Conservation (phyloP, 139 green algal species). For the Picochlorum sp. region DNA sequence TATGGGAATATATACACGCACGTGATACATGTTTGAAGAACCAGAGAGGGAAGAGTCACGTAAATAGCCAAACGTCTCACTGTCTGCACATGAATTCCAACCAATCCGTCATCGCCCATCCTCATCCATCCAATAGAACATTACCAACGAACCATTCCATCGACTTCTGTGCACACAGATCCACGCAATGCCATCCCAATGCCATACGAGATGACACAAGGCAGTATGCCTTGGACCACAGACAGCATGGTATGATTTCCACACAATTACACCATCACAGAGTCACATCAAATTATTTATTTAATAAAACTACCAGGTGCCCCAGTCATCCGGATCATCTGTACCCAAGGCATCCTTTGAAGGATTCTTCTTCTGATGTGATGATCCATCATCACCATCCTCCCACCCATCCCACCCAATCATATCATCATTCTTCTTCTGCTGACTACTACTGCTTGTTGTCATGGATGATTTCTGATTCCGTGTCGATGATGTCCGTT, state of each 20-base stretch:
- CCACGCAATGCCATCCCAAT: neutral
- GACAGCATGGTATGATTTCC: neutral
- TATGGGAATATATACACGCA: neutral
- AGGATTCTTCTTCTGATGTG: neutral
- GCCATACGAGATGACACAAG: conserved; percentile 1
- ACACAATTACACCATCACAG: neutral
- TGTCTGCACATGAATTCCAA: conserved; percentile 16
- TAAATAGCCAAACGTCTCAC: conserved; percentile 16
- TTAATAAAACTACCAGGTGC: conserved; percentile 3
- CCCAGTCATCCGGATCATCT: conserved; percentile 5
- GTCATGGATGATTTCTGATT: too few species aligned
- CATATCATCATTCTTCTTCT: neutral
- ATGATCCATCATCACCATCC: neutral
- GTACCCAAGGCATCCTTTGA: neutral
- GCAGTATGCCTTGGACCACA: neutral
- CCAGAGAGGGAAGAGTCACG: conserved; percentile 36
- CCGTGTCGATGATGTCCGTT: neutral
- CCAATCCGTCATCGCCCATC: too few species aligned
- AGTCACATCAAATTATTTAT: neutral
- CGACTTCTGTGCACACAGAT: conserved; percentile 3
- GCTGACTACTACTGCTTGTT: too few species aligned
- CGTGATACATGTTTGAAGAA: conserved; percentile 34
- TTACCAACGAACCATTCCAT: neutral
- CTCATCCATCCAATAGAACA: too few species aligned
- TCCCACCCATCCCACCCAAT: conserved; percentile 8